Base-by-base conservation (phyloP, 495 filamentous ascomycete species). In the Cudoniella acicularis region DNA sequence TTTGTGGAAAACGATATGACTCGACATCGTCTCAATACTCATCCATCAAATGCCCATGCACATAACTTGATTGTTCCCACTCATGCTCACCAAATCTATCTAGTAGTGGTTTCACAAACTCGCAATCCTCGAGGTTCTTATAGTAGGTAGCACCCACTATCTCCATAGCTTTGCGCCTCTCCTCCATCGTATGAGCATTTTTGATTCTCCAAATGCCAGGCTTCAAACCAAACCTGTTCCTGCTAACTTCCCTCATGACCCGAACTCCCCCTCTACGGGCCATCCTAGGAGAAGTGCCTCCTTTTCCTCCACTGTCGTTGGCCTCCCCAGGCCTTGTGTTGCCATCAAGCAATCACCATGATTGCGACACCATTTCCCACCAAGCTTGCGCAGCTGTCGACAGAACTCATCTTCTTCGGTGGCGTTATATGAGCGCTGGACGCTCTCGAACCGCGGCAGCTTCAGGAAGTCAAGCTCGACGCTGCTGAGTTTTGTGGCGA, bases 131-230 rank as follows among this genome's bases (percentile, higher is more conserved):
- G 11, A 65, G 65, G 22, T 69, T 63, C 13, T 56, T 60, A 51
- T 60, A 68, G 27, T 59, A 68, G 3, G 49, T 55, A 4, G 65
- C 67, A 21, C 67, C 67, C 58, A 64, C 52, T 42, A 68, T 57
- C 17, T 60, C 50, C 45, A 69, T 66, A 41, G 60, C 9, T 22
- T 64, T 64, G 46, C 65, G 68, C 10, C 65, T 56, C 43, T 69
- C 67, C 26, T 68, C 67, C 67, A 69, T 69, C 20, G 54, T 65
- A 53, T 64, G 51, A 16, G 60, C 61, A 41, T 68, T 68, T 23
- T 22, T 23, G 13, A 52, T 10, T 22, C 49, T 52, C 49, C 49
- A 52, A n/a, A n/a, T n/a, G n/a, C n/a, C n/a, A 3, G 23, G 10
- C 49, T 52, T 17, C 23, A 9, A 11, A 4, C 49, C 10, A 4